Evolutionary conservation across 2,329 filamentous ascomycete genomes (phyloP).

Genomic region (Microdochium paspali): DNA sequence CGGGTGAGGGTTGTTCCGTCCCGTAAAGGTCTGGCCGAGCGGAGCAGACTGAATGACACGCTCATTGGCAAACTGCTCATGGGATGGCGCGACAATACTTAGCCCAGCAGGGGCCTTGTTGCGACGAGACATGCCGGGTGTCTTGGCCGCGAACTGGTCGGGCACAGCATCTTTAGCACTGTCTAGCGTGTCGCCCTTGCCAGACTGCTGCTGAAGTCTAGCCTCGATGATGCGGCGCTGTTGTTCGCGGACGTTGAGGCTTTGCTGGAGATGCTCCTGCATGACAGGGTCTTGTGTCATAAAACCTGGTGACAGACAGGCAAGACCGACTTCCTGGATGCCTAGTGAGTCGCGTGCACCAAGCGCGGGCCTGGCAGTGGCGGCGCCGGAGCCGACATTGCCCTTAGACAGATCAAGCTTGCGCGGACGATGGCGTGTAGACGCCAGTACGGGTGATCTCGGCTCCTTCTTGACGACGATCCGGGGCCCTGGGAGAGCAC

Average conservation of each 20-base stretch:
- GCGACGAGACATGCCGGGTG: conserved; percentile 60
- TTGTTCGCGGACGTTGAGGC: conserved; percentile 85
- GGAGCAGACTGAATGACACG: conserved; percentile 95
- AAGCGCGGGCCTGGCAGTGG: conserved; percentile 62
- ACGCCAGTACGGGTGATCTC: conserved; percentile 70
- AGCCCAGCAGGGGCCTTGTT: conserved; percentile 81
- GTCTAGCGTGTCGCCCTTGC: conserved; percentile 60
- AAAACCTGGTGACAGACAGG: conserved; percentile 91
- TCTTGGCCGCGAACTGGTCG: conserved; percentile 52
- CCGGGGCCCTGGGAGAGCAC: conserved; percentile 41
- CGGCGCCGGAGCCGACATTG: conserved; percentile 37
- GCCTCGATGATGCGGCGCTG: conserved; percentile 93
- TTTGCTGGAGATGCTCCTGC: conserved; percentile 91
- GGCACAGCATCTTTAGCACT: conserved; percentile 42
- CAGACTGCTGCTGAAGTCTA: conserved; percentile 77
- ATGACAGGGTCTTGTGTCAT: conserved; percentile 93
- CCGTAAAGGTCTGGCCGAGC: conserved; percentile 89
- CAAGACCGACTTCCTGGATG: conserved; percentile 88
- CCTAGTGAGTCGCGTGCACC: conserved; percentile 70
- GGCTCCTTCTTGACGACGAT: conserved; percentile 97
- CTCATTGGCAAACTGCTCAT: conserved; percentile 86
- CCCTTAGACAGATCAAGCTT: conserved; percentile 70
- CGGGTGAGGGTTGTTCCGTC: conserved; percentile 70
- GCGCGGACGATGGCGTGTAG: conserved; percentile 65
- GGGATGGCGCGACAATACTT: conserved; percentile 89